These are phyloP conservation scores for Puccinia coronata DNA, from an alignment of 1,284 basidiomycete genomes.

Conservation along the genomic window DNA sequence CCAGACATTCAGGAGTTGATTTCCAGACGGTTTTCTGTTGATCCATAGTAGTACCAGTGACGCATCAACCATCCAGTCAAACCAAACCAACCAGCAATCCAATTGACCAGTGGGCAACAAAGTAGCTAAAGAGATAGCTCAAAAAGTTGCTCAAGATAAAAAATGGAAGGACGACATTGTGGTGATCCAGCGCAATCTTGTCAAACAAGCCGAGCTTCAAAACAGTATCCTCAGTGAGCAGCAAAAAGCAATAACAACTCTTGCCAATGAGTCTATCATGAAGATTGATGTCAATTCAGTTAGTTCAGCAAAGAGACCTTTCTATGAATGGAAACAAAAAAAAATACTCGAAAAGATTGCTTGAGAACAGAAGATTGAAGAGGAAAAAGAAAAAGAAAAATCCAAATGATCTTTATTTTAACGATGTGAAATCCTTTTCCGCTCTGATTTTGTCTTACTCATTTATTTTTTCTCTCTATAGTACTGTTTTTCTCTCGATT, in stretches of 20 bases:
- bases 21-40: too few species aligned
- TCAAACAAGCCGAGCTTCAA: neutral
- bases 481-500: too few species aligned
- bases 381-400: conserved; percentile 1
- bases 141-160: neutral
- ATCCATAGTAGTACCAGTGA: too few species aligned
- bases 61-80: neutral
- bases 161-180: neutral
- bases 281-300: neutral
- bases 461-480: too few species aligned
- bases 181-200: neutral
- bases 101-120: neutral
- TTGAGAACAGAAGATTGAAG: neutral
- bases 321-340: conserved; percentile 12
- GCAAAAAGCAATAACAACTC: neutral
- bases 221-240: neutral
- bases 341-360: neutral
- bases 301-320: neutral
- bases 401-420: too few species aligned
- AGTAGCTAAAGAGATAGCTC: neutral
- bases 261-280: conserved; percentile 6
- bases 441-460: too few species aligned
- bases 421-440: too few species aligned
- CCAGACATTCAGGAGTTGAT: too few species aligned
- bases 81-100: too few species aligned